A percentile compares a stretch with the other conserved stretches of the same genome.
Conservation (phyloP, 805 yeast species). For the Starmerella potacharoeniae region DNA sequence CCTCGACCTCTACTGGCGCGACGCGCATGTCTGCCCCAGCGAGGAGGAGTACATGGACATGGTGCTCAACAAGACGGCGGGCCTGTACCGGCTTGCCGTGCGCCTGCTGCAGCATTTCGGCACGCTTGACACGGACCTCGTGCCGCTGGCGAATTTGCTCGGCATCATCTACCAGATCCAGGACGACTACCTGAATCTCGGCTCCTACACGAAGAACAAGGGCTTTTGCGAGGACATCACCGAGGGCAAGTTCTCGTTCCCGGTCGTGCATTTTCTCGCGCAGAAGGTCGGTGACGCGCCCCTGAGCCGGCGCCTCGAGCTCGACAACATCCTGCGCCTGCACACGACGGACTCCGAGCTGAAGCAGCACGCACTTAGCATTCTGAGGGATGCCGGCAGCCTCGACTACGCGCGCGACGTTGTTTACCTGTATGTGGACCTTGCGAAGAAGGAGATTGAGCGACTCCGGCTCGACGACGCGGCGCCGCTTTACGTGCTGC, state of each 20-base stretch:
- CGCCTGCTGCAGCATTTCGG: conserved; percentile 42
- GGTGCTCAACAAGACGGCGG: conserved; percentile 87
- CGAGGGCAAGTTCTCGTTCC: conserved; percentile 83
- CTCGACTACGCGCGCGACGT: conserved; percentile 33
- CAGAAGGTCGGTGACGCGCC: conserved; percentile 17
- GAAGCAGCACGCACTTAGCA: conserved; percentile 41
- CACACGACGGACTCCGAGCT: conserved; percentile 40
- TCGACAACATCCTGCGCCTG: conserved; percentile 39
- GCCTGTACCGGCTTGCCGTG: conserved; percentile 66
- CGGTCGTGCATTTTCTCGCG: conserved; percentile 57
- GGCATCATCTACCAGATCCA: conserved; percentile 77
- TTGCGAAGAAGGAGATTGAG: conserved; percentile 24
- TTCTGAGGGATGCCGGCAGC: conserved; percentile 34
- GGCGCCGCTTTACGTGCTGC: conserved; percentile 2
- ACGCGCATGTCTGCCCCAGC: conserved; percentile 44
- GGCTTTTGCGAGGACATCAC: conserved; percentile 78
- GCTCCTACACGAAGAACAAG: conserved; percentile 47
- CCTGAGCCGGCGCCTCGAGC: conserved; percentile 3
- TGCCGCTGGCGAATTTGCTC: conserved; percentile 58
- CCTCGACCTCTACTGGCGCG: conserved; percentile 81
- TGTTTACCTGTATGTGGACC: conserved; percentile 24
- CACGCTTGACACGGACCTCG: conserved; percentile 26
- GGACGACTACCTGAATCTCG: conserved; percentile 71
- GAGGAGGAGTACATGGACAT: conserved; percentile 58
- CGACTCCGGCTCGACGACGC: neutral